Evolutionary conservation across 2,329 filamentous ascomycete species (phyloP), one percentile per base, ranked within the genome.

Genomic region (Fusarium sp.): DNA sequence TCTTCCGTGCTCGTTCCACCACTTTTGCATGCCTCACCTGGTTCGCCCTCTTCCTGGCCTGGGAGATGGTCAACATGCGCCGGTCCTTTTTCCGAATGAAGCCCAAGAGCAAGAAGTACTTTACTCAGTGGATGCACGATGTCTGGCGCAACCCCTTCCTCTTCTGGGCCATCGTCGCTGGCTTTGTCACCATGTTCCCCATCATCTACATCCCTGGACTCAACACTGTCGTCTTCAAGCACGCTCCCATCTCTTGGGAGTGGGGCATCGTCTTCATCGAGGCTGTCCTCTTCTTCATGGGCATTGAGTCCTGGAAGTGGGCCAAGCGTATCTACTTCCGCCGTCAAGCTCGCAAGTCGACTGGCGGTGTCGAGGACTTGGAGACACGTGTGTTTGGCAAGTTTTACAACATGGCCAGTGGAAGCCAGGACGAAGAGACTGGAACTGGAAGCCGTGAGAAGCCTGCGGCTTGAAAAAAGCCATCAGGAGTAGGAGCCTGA

Each of bases 21-120:
- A 92, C 90, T 7, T 94, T 94, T 79, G 91, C 91, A 20, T 92
- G 89, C 72, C 84, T 94, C 65, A 94, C 92, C 2, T 94, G 92
- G 92, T 92, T 91, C 67, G 91, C 92, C 0, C 87, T 94, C 27
- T 93, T 94, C 84, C 87, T 94, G 11, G 93, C 92, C 0, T 94
- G 92, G 93, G 92, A 94, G 78, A 92, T 94, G 88, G 86, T 94
- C 69, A 87, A 93, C 72, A 88, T 93, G 84, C 90, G 92, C 30
- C 88, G 91, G 59, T 91, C 89, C 6, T 93, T 94, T 84, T 94
- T 94, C 87, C 87, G 89, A 76, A 93, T 94, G 90, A 88, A 93
- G 75, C 91, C 92, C 6, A 85, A 86, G 64, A 89, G 88, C 62
- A 90, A 88, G 75, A 84, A 82, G 54, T 89, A 90, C 77, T 88